These are phyloP conservation scores for Fraxinus platypoda DNA, from an alignment of 305 asterid genomes.

Conservation along the genomic window DNA sequence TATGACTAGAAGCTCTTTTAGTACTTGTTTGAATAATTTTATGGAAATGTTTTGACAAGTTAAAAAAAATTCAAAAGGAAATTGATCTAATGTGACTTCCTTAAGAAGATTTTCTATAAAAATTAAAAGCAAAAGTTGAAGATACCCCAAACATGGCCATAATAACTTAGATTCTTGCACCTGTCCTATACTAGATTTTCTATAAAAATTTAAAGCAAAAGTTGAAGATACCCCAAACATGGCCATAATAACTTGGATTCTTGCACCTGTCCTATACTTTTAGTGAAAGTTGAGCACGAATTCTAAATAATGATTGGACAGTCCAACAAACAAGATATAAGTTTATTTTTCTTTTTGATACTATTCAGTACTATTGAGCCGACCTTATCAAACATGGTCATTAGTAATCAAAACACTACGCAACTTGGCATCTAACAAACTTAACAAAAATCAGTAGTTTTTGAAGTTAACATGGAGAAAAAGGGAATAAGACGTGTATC, in stretches of 20 bases:
- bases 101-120: too few species aligned
- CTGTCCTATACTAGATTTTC: too few species aligned
- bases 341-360: background rate
- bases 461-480: background rate
- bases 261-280: background rate
- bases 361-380: background rate
- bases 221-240: too few species aligned
- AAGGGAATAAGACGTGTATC: background rate
- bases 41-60: background rate
- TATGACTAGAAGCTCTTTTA: background rate
- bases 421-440: background rate
- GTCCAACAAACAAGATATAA: background rate
- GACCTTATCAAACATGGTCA: background rate
- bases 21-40: too few species aligned
- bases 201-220: too few species aligned
- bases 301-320: background rate
- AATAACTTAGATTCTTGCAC: background rate
- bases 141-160: too few species aligned
- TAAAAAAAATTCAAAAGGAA: too few species aligned
- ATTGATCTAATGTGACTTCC: too few species aligned
- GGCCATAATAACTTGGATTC: too few species aligned
- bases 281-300: background rate
- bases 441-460: background rate
- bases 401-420: background rate
- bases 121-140: background rate